These are phyloP conservation scores for Tylopilus subfusipes DNA, from an alignment of 768 basidiomycete genomes.

Conservation along the genomic window DNA sequence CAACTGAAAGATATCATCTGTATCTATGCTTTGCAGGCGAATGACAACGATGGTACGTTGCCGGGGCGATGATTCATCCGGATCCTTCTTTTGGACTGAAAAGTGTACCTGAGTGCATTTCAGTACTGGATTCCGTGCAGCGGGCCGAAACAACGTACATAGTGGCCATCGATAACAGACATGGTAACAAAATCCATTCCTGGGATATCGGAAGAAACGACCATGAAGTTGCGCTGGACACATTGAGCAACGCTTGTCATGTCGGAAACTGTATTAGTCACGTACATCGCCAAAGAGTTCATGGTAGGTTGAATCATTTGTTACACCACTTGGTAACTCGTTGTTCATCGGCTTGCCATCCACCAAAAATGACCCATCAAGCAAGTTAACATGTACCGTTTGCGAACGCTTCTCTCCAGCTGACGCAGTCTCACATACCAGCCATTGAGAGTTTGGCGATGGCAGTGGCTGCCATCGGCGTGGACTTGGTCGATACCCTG, in stretches of 20 bases:
- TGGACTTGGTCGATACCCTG: slow-evolving; percentile 21
- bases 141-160: no score
- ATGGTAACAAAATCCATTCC: slow-evolving; percentile 27
- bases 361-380: slow-evolving; percentile 27
- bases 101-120: slow-evolving; percentile 20
- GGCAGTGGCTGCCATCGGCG: slow-evolving; percentile 16
- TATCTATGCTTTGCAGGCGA: background rate
- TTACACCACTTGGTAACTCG: slow-evolving; percentile 17
- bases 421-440: slow-evolving; percentile 16
- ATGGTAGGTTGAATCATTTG: slow-evolving; percentile 17
- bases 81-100: background rate
- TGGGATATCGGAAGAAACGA: slow-evolving; percentile 11
- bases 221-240: no score
- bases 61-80: background rate
- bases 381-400: slow-evolving; percentile 19
- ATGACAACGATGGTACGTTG: slow-evolving; percentile 1
- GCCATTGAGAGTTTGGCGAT: slow-evolving; percentile 19
- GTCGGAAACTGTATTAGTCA: background rate
- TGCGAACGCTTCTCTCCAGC: slow-evolving; percentile 15
- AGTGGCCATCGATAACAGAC: slow-evolving; percentile 5
- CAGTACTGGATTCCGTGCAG: background rate
- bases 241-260: no score
- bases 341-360: slow-evolving; percentile 25
- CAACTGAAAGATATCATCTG: slow-evolving; percentile 1
- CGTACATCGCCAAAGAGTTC: slow-evolving; percentile 24